These are phyloP conservation scores for Penicillium griseofulvum DNA, from an alignment of 2,329 filamentous ascomycete genomes.

Conservation along the genomic window DNA sequence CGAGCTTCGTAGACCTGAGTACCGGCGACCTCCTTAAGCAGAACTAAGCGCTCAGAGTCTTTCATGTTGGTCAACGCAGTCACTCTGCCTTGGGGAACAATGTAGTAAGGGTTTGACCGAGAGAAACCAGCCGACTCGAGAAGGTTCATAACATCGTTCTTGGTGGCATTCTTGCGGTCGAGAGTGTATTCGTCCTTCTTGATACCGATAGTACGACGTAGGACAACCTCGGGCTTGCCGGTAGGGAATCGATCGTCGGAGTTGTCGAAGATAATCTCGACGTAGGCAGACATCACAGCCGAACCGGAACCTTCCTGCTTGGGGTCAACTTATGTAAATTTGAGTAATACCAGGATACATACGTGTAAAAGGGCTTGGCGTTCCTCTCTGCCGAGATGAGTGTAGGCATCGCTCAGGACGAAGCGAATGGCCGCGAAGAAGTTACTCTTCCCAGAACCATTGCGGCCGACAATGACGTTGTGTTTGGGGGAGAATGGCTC, in stretches of 20 bases:
- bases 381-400: slow-evolving; percentile 91
- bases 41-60: slow-evolving; percentile 80
- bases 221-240: slow-evolving; percentile 81
- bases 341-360: slow-evolving; percentile 21
- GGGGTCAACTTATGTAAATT: slow-evolving; percentile 19
- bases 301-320: slow-evolving; percentile 84
- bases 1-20: slow-evolving; percentile 96
- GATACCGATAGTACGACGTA: slow-evolving; percentile 89
- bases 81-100: slow-evolving; percentile 94
- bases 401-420: slow-evolving; percentile 96
- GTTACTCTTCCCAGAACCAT: slow-evolving; percentile 98
- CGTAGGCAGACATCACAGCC: slow-evolving; percentile 98
- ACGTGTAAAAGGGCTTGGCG: slow-evolving; percentile 89
- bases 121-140: slow-evolving; percentile 96
- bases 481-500: slow-evolving; percentile 96
- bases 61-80: slow-evolving; percentile 99
- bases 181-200: slow-evolving; percentile 99
- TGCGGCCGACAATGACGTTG: slow-evolving; percentile 98
- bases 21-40: slow-evolving; percentile 96
- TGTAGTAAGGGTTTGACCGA: slow-evolving; percentile 97
- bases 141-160: slow-evolving; percentile 89
- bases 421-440: slow-evolving; percentile 99
- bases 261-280: slow-evolving; percentile 99
- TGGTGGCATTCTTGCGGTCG: slow-evolving; percentile 94
- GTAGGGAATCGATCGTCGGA: slow-evolving; percentile 93